phyloP scores from a whole-genome alignment of 371 early-diverging fungal genomes.

The Amoeboaphelidium occidentale region DNA sequence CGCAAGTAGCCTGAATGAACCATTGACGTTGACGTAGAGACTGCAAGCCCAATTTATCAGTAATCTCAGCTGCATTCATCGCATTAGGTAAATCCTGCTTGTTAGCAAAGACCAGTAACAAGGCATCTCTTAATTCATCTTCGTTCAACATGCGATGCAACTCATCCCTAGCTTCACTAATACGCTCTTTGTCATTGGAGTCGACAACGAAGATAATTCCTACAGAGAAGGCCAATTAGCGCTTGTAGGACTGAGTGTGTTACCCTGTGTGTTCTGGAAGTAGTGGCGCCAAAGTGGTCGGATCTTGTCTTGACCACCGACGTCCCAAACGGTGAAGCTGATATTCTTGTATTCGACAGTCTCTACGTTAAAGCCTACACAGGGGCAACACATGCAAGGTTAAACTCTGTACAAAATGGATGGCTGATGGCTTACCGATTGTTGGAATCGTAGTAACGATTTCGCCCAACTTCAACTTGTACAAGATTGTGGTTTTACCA shows the following conservation, averaged over 20 bases:
- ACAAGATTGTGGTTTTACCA: constrained; percentile 45
- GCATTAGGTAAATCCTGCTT: constrained; percentile 79
- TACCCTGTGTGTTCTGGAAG: constrained; percentile 13
- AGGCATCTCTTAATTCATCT: constrained; percentile 57
- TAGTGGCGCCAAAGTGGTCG: constrained; percentile 20
- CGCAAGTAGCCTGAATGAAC: constrained; percentile 82
- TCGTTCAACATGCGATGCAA: constrained; percentile 64
- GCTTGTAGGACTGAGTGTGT: neutral
- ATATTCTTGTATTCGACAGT: constrained; percentile 13
- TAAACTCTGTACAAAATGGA: no score
- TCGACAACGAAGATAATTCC: constrained; percentile 90
- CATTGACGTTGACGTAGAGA: constrained; percentile 58
- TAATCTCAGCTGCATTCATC: constrained; percentile 54
- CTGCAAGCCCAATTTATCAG: constrained; percentile 59
- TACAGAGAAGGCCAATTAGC: constrained; percentile 13
- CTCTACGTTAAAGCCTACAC: constrained; percentile 20
- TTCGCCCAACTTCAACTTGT: constrained; percentile 79
- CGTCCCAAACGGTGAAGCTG: constrained; percentile 19
- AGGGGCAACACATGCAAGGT: no score
- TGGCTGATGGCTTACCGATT: no score
- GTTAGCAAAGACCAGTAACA: constrained; percentile 64
- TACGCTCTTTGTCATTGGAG: constrained; percentile 73
- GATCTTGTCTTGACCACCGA: constrained; percentile 24
- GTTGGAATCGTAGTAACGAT: constrained; percentile 97
- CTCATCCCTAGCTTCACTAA: constrained; percentile 63